Evolutionary conservation across 441 rosid genomes (phyloP), one percentile per base, ranked within the genome.

Genomic region (Codiaeum variegatum): DNA sequence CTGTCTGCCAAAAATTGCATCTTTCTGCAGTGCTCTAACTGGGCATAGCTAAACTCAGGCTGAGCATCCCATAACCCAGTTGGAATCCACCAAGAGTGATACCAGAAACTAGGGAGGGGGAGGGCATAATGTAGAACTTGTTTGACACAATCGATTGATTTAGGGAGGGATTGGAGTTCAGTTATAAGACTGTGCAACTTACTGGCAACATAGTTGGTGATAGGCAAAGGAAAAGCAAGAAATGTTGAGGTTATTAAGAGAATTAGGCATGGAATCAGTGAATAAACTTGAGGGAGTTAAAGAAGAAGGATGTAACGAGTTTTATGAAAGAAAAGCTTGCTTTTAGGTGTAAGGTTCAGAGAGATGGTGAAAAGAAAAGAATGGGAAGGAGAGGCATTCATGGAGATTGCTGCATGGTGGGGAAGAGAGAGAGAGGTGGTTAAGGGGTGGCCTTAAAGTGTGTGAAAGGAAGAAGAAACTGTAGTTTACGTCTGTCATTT

Each of bases 11-110:
- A 81, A 62, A 93, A 90, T 73, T 85, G 82, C 88, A 95, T 88
- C 78, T 76, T 93, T 66, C 91, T 91, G 31, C 83, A 81, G 16
- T 74, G 68, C 73, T 88, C 98, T 46, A 91, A 36, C 73, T 66
- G 78, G 29, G 85, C 90, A 12, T 91, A 93, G 77, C 98, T 97
- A 95, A 56, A 93, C 98, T 63, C 86, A 93, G 73, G 99, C 84
- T 1, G 97, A 89, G 76, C 98, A 95, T 34, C 98, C 97, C 99
- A 91, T 91, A 73, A 95, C 96, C 52, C 97, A 88, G 61, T 93
- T 95, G 2, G 83, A 80, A 44, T 90, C 91, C 36, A 81, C 82
- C 62, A 88, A 82, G 24, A 87, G 86, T 3, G 89, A 78, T 18
- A 83, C 88, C 12, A 83, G 85, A 44, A 93, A 82, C 4, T 76